Conservation (phyloP, 352 stramenopile species). For the Pythium sukuiense region DNA sequence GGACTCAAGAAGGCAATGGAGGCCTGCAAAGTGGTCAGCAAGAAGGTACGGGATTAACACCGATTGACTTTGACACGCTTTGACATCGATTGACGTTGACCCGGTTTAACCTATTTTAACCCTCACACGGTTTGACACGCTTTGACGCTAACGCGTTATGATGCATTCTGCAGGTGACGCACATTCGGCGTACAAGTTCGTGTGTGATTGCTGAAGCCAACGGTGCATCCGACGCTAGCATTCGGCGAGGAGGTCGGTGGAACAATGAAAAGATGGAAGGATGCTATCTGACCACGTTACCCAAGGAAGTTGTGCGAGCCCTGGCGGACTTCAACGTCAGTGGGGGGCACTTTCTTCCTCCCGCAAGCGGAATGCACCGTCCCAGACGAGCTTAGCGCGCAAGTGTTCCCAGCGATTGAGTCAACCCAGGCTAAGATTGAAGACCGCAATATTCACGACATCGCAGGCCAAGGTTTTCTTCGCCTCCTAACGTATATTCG, state of each 20-base stretch:
- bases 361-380: neutral
- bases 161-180: slow-evolving; percentile 3
- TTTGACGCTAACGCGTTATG: neutral
- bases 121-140: neutral
- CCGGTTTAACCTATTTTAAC: neutral
- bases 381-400: neutral
- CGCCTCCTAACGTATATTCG: neutral
- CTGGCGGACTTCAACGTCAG: slow-evolving; percentile 3
- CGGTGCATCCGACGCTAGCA: slow-evolving; percentile 2
- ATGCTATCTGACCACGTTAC: slow-evolving; percentile 12
- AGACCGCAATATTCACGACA: neutral
- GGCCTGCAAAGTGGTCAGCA: slow-evolving; percentile 1
- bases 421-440: neutral
- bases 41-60: neutral
- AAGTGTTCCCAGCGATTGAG: neutral
- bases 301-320: neutral
- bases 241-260: slow-evolving; percentile 9
- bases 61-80: neutral
- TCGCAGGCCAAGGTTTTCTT: neutral
- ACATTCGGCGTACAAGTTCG: slow-evolving; percentile 8
- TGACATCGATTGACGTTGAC: neutral
- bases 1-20: slow-evolving; percentile 2
- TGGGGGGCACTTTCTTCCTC: neutral
- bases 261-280: slow-evolving; percentile 15
- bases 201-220: slow-evolving; percentile 14